Base-by-base conservation (phyloP, 148 eudicot genomes). In the Cornus suecica region DNA sequence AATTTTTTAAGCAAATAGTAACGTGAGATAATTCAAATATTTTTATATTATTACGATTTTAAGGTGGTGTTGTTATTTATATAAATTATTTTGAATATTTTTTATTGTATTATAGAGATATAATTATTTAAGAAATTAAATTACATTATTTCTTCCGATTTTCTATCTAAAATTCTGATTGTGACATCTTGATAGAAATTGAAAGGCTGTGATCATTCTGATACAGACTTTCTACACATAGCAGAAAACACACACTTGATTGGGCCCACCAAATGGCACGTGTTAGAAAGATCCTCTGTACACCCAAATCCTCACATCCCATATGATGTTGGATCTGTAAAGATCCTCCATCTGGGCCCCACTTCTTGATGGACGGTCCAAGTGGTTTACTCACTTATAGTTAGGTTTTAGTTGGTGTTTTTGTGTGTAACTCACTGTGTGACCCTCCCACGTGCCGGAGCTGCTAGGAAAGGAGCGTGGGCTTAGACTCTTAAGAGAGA, bases 371-470 rank as follows among this genome's bases (percentile, higher is more conserved):
- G 62, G 20, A 58, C 62, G 62, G 62, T 58, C 62, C 62, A 58
- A 58, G 62, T 58, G 62, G 25, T 18, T 1, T 58, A 58, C 24
- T 8, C 54, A 48, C 13, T 48, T 18, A 48, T 48, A 16, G 24
- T 18, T 58, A 18, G 41, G 72, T 69, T 13, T 37, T 32, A 37
- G 9, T 37, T 1, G 8, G 42, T 37, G 42, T 37, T 37, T 37
- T 8, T 37, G 42, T 37, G 41, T 34, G 42, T 37, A n/a, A n/a
- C n/a, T n/a, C 71, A 68, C n/a, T 52, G 63, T 30, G 72, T 69
- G 8, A 74, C 81, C 87, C 74, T 68, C 66, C 85, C 89, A 84
- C 87, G 84, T 87, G 84, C 74, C 67, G 72, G 78, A 77, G 67
- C 76, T 79, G 81, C 83, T 75, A 58, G 66, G 62, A n/a, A n/a